Conservation (phyloP, 805 yeast genomes). For the Lipomyces orientalis region DNA sequence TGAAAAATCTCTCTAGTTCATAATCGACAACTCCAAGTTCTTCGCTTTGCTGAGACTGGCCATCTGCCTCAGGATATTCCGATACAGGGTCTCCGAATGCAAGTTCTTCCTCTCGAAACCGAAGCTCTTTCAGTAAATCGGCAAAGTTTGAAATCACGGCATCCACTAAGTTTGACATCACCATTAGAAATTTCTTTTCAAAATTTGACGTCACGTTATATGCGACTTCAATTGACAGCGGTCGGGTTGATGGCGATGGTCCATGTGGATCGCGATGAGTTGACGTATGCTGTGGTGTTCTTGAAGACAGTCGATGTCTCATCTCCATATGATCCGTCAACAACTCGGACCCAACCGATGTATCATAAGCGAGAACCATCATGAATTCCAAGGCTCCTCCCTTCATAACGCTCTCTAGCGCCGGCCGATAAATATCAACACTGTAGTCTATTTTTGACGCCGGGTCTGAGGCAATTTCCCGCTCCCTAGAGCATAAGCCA, state of each 20-base stretch:
- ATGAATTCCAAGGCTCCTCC: slow-evolving; percentile 49
- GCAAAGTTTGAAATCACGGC: slow-evolving; percentile 47
- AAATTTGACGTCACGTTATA: slow-evolving; percentile 12
- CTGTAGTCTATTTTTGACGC: slow-evolving; percentile 33
- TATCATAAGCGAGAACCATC: slow-evolving; percentile 47
- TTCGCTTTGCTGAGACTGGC: slow-evolving; percentile 13
- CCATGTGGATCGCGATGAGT: background rate
- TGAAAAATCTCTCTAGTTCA: slow-evolving; percentile 85
- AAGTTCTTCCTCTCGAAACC: slow-evolving; percentile 48
- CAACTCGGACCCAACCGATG: slow-evolving; percentile 24
- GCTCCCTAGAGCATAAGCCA: slow-evolving; percentile 36
- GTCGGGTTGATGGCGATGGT: slow-evolving; percentile 7
- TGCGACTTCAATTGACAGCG: slow-evolving; percentile 12
- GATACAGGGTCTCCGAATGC: slow-evolving; percentile 36
- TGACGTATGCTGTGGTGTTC: slow-evolving; percentile 7
- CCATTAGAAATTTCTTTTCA: slow-evolving; percentile 24
- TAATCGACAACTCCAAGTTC: slow-evolving; percentile 48
- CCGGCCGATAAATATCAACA: slow-evolving; percentile 40
- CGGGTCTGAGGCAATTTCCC: slow-evolving; percentile 25
- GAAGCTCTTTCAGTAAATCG: slow-evolving; percentile 49
- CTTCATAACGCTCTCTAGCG: slow-evolving; percentile 42
- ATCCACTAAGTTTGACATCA: slow-evolving; percentile 41
- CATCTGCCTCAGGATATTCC: slow-evolving; percentile 58
- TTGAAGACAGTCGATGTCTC: slow-evolving; percentile 30
- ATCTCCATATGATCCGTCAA: slow-evolving; percentile 39